These are phyloP conservation scores for Cytospora piceicola DNA, from an alignment of 2,329 filamentous ascomycete genomes.

Conservation along the genomic window DNA sequence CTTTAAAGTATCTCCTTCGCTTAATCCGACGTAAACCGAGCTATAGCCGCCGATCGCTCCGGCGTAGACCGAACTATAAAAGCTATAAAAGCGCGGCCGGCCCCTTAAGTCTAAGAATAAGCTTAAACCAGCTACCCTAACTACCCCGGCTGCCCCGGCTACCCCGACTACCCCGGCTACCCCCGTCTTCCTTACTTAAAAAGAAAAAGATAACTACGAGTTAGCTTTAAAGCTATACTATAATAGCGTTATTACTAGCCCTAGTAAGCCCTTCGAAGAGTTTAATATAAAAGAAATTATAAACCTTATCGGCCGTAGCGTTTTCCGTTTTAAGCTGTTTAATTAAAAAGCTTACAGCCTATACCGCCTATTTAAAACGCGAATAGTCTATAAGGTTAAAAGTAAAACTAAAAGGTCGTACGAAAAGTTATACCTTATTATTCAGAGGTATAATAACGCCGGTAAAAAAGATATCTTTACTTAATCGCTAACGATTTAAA, in stretches of 20 bases:
- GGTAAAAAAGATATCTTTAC: background rate
- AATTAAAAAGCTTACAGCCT: background rate
- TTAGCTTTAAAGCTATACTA: background rate
- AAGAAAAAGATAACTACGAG: background rate
- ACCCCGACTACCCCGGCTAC: background rate
- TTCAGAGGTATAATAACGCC: background rate
- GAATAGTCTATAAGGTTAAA: no score
- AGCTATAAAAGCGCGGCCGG: no score
- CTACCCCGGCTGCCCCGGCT: no score
- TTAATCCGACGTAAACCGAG: no score
- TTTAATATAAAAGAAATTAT: slow-evolving; percentile 1
- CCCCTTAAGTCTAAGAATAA: no score
- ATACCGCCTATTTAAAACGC: no score
- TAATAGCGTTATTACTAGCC: background rate
- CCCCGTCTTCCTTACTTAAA: background rate
- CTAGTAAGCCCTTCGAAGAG: background rate
- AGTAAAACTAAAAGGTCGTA: background rate
- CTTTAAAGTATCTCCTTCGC: no score
- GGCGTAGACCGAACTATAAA: no score
- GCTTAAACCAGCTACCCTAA: no score
- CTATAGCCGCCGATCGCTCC: no score
- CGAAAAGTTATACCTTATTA: background rate
- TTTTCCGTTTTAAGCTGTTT: background rate
- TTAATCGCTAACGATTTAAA: background rate
- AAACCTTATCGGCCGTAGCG: background rate